Conservation (phyloP, 306 rosid species). For the Fragaria vesca region DNA sequence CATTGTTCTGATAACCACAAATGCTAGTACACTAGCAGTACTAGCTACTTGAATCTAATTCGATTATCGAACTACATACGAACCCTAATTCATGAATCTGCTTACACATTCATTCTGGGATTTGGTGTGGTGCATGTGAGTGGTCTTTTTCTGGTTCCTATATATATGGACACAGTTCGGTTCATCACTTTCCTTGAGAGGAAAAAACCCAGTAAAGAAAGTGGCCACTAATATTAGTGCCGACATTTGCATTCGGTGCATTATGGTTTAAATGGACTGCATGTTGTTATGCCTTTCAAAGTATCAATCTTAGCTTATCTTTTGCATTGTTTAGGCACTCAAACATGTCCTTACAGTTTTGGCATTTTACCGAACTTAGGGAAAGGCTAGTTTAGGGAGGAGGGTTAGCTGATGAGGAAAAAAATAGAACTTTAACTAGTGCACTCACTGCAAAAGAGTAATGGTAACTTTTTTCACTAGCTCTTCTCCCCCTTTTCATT, state of each 20-base stretch:
- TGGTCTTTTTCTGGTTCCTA: neutral
- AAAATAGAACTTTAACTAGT: neutral
- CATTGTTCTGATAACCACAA: neutral
- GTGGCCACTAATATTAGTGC: slow-evolving; percentile 21
- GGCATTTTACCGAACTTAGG: slow-evolving; percentile 25
- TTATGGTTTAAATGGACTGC: neutral
- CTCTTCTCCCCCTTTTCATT: neutral
- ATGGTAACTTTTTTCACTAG: neutral
- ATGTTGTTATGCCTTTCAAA: neutral
- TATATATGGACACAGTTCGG: neutral
- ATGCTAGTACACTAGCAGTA: neutral
- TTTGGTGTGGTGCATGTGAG: neutral
- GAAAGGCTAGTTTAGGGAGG: neutral
- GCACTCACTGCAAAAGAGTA: neutral
- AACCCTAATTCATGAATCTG: neutral
- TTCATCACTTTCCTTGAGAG: neutral
- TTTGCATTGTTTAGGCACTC: slow-evolving; percentile 1
- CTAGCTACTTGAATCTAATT: neutral
- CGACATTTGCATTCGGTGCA: neutral
- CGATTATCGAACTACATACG: neutral
- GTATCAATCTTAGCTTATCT: neutral
- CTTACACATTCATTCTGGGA: neutral
- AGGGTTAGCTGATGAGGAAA: neutral
- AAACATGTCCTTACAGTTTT: slow-evolving; percentile 20
- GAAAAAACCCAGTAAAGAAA: no score